Percentiles rank a stretch among this genome's conserved stretches.
These are phyloP conservation scores for Epichloe baconii DNA, from an alignment of 2,329 filamentous ascomycete species.

Conservation along the genomic window DNA sequence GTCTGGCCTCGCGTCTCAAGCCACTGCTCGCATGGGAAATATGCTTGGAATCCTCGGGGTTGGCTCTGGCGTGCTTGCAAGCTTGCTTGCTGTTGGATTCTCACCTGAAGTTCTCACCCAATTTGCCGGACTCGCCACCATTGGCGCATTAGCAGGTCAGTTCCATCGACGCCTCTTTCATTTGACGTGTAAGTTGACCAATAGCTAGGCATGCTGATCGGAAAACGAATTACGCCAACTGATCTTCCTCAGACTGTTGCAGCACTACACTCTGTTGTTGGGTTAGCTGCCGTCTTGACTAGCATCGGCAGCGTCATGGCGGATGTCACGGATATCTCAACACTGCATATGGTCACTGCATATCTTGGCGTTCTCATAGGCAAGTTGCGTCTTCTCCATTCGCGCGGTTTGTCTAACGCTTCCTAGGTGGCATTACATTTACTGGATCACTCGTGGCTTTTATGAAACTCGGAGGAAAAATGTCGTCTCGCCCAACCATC, in stretches of 20 bases:
- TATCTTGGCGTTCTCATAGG: constrained; percentile 79
- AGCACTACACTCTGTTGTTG: constrained; percentile 79
- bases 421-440: constrained; percentile 63
- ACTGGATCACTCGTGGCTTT: constrained; percentile 86
- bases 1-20: constrained; percentile 67
- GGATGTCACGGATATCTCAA: constrained; percentile 56
- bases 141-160: constrained; percentile 51
- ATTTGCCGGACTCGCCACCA: constrained; percentile 60
- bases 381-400: constrained; percentile 8
- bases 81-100: constrained; percentile 69
- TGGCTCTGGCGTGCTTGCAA: constrained; percentile 68
- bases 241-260: constrained; percentile 83
- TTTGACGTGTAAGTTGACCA: constrained; percentile 1
- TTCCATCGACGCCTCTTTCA: constrained; percentile 4
- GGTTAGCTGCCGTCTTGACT: constrained; percentile 75
- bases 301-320: constrained; percentile 79
- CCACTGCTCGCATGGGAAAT: constrained; percentile 74
- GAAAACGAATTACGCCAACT: constrained; percentile 76
- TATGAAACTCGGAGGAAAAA: constrained; percentile 69
- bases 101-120: constrained; percentile 66
- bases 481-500: constrained; percentile 63
- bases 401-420: neutral
- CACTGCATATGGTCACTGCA: constrained; percentile 70
- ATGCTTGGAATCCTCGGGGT: constrained; percentile 80
- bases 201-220: constrained; percentile 54